phyloP scores from a whole-genome alignment of 1,139 yeast genomes.

The Kodamaea arcana region DNA sequence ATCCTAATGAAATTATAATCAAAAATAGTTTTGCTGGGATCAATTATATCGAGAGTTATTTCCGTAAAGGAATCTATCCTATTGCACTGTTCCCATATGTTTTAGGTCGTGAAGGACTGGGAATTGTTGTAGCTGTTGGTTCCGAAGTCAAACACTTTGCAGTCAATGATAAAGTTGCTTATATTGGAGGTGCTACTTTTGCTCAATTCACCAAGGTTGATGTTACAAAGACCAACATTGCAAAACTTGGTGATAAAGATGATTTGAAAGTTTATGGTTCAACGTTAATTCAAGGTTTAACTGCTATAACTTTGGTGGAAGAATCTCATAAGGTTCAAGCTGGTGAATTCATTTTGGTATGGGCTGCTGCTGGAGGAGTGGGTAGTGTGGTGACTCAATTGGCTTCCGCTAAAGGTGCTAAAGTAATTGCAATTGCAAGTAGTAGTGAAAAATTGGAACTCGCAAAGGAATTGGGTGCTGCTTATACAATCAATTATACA shows the following conservation, averaged over 20 bases:
- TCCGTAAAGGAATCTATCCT: slow-evolving; percentile 74
- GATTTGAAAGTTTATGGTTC: slow-evolving; percentile 55
- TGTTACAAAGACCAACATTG: slow-evolving; percentile 25
- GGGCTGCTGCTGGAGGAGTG: slow-evolving; percentile 96
- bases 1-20: slow-evolving; percentile 55
- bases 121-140: slow-evolving; percentile 69
- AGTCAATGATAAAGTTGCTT: slow-evolving; percentile 77
- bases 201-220: slow-evolving; percentile 64
- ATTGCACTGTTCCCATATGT: slow-evolving; percentile 48
- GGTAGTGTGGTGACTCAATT: slow-evolving; percentile 70
- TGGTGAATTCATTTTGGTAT: slow-evolving; percentile 69
- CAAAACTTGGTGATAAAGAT: slow-evolving; percentile 49
- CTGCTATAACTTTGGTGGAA: slow-evolving; percentile 66
- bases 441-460: slow-evolving; percentile 57
- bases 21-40: slow-evolving; percentile 74
- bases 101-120: slow-evolving; percentile 84
- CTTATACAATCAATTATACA: slow-evolving; percentile 57
- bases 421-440: slow-evolving; percentile 81
- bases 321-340: slow-evolving; percentile 64
- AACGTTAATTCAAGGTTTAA: slow-evolving; percentile 64
- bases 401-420: slow-evolving; percentile 60
- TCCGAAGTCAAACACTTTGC: slow-evolving; percentile 47
- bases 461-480: slow-evolving; percentile 74
- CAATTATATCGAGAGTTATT: slow-evolving; percentile 79
- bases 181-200: slow-evolving; percentile 48